Base-by-base conservation (phyloP, 805 yeast genomes). In the Candida sphagnicola region DNA sequence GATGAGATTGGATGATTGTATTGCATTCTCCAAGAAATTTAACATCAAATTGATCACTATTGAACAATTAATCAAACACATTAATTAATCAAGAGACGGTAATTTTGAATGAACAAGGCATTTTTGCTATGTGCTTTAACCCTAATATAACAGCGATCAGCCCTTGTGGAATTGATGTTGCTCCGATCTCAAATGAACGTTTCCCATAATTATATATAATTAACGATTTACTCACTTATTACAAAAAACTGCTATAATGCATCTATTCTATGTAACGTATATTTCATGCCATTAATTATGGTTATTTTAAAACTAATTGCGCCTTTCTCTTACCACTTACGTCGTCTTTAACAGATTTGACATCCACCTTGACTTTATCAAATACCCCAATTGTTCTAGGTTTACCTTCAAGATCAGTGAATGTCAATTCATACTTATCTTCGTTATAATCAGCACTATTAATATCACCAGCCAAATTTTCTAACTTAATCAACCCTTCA, bases 271-370 rank as follows among this genome's bases (percentile, higher is more conserved):
- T n/a, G n/a, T n/a, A n/a, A n/a, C n/a, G n/a, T n/a, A n/a, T n/a
- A n/a, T n/a, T n/a, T n/a, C n/a, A n/a, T n/a, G n/a, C n/a, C n/a
- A n/a, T n/a, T n/a, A n/a, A 13, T 28, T n/a, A 12, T 28, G 8
- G 15, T 38, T 64, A 78, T 49, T 70, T 74, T 42, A 85, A 66
- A 34, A 76, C 54, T 57, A 91, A 68, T 55, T 84, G 89, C 1
- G 95, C 96, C 61, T 82, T 88, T 64, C 98, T 80, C 70, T 91
- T 91, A 37, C 96, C 96, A 3, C 95, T 87, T 39, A 79, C 74
- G 43, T 86, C 91, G 56, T 93, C 96, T 55, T 87, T 67, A 6
- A 83, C 77, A 3, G 95, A 85, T 53, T 75, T 82, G 19, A 93
- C 89, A 54, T 79, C 82, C 26, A 93, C 98, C 32, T 75, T 68